Conservation (phyloP, 2,329 filamentous ascomycete genomes). For the Xylaria sp. region DNA sequence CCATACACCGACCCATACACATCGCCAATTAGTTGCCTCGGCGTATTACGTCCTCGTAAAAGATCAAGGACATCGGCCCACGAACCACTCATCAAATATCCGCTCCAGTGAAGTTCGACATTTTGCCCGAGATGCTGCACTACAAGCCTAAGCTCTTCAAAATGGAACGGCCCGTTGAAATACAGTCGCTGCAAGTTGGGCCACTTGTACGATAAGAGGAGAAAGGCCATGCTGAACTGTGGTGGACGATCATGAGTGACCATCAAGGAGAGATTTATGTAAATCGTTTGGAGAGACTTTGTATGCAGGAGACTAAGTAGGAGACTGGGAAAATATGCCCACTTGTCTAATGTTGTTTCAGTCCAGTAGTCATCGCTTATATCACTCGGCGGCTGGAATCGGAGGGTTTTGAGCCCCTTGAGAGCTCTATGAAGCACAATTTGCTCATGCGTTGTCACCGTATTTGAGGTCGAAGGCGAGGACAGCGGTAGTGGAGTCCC, state of each 20-base stretch:
- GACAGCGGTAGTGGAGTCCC: not conserved
- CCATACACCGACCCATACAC: not conserved
- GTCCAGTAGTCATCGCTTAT: not conserved
- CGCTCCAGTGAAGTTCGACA: not conserved
- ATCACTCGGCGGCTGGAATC: not conserved
- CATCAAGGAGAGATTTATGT: not conserved
- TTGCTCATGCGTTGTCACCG: not conserved
- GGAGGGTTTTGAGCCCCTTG: not conserved
- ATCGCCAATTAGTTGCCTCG: not conserved
- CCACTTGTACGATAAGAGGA: conserved; percentile 3
- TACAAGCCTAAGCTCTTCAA: conserved; percentile 8
- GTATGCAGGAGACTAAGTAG: not conserved
- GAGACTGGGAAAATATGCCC: not conserved
- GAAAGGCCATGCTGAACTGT: conserved; percentile 10
- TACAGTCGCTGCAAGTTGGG: conserved; percentile 2
- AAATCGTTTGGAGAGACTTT: not conserved
- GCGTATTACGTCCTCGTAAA: not conserved
- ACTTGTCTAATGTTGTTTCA: not conserved
- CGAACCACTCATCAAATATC: conserved; percentile 13
- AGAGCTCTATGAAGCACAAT: not conserved
- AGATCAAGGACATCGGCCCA: conserved; percentile 21
- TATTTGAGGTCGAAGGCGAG: not conserved
- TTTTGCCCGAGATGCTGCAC: conserved; percentile 6
- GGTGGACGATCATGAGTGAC: not conserved
- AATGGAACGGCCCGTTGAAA: conserved; percentile 14